These are phyloP conservation scores for Azolla pinnata DNA, from an alignment of 75 land plant species.

Conservation along the genomic window DNA sequence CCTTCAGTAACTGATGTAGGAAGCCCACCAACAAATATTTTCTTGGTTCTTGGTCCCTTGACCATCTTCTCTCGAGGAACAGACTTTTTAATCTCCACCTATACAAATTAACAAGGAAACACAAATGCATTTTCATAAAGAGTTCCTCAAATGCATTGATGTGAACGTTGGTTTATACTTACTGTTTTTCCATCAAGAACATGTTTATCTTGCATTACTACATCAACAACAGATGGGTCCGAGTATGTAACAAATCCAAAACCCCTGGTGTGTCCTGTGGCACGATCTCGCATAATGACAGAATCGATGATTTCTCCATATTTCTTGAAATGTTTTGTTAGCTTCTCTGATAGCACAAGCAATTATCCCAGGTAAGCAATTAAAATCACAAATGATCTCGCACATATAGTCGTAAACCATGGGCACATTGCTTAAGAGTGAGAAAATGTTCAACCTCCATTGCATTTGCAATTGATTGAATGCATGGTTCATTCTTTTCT, in stretches of 20 bases:
- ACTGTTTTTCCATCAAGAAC: conserved; percentile 80
- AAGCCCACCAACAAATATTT: conserved; percentile 56
- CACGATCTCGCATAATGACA: conserved; percentile 80
- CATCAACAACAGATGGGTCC: conserved; percentile 79
- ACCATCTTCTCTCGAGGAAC: conserved; percentile 36
- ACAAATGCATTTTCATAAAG: background rate
- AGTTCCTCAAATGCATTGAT: background rate
- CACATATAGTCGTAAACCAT: no score
- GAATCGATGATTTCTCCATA: conserved; percentile 79
- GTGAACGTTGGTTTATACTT: conserved; percentile 4
- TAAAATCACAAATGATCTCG: background rate
- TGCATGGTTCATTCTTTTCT: no score
- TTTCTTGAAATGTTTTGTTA: conserved; percentile 62
- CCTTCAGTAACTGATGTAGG: conserved; percentile 53
- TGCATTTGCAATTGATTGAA: no score
- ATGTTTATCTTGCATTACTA: conserved; percentile 69
- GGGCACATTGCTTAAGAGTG: no score
- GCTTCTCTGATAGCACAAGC: conserved; percentile 23
- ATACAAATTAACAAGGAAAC: conserved; percentile 2
- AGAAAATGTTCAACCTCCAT: no score
- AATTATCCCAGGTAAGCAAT: background rate
- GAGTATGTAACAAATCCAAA: conserved; percentile 92
- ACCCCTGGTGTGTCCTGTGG: conserved; percentile 73
- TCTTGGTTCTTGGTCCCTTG: conserved; percentile 46
- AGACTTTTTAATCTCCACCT: conserved; percentile 50